Percentiles rank a stretch among this genome's conserved stretches.
phyloP scores from a whole-genome alignment of 1,139 yeast genomes.

The Meyerozyma guilliermondii region DNA sequence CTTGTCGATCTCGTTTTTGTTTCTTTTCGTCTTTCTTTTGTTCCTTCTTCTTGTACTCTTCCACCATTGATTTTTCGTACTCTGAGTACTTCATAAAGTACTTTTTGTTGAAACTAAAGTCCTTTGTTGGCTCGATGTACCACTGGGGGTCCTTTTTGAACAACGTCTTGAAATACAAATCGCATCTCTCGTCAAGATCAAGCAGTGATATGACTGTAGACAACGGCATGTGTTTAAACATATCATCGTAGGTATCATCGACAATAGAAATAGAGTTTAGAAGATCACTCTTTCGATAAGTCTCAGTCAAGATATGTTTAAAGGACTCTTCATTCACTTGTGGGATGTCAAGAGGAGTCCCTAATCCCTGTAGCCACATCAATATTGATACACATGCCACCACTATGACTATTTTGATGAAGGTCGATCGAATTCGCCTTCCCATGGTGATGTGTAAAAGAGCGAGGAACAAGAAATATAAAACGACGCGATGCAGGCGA shows the following conservation, averaged over 20 bases:
- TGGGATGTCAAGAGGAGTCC: neutral
- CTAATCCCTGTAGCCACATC: neutral
- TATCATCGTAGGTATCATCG: neutral
- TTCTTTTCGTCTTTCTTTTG: neutral
- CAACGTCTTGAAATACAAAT: constrained; percentile 8
- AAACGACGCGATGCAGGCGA: neutral
- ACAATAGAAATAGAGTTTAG: neutral
- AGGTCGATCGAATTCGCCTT: neutral
- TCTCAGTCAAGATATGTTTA: neutral
- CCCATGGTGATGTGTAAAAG: neutral
- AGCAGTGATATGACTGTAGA: neutral
- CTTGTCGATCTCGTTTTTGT: constrained; percentile 1
- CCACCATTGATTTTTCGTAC: constrained; percentile 5
- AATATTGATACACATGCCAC: neutral
- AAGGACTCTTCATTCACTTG: neutral
- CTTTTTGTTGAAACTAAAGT: constrained; percentile 3
- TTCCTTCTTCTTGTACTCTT: neutral
- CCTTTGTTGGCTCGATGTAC: constrained; percentile 6
- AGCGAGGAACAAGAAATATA: neutral
- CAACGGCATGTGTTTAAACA: neutral
- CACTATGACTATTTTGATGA: neutral
- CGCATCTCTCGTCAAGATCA: constrained; percentile 1
- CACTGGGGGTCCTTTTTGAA: constrained; percentile 8
- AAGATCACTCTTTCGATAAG: neutral
- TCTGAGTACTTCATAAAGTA: constrained; percentile 4